phyloP scores from a whole-genome alignment of 2,329 filamentous ascomycete species.

The Zopfia rhizophila region DNA sequence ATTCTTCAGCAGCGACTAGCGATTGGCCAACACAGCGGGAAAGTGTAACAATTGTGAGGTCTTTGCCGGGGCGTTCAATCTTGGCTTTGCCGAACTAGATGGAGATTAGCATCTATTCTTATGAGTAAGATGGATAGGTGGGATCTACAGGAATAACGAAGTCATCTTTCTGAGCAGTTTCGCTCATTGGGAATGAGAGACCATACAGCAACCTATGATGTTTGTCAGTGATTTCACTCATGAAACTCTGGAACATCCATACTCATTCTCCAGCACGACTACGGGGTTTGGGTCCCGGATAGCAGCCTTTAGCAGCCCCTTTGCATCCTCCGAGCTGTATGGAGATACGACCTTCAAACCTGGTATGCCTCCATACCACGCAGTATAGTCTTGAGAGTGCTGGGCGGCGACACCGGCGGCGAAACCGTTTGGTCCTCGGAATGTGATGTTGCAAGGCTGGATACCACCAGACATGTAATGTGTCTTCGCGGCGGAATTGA shows the following conservation, averaged over 20 bases:
- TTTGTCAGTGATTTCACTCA: constrained; percentile 21
- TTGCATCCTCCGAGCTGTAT: constrained; percentile 97
- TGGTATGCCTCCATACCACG: constrained; percentile 98
- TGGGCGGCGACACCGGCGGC: constrained; percentile 94
- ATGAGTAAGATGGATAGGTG: constrained; percentile 1
- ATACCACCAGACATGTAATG: constrained; percentile 99
- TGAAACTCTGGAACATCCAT: constrained; percentile 21
- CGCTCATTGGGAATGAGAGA: constrained; percentile 95
- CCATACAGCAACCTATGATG: constrained; percentile 81
- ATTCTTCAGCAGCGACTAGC: constrained; percentile 84
- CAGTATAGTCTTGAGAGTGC: constrained; percentile 98
- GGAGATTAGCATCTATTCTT: constrained; percentile 5
- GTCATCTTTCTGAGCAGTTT: constrained; percentile 93
- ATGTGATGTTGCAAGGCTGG: constrained; percentile 99
- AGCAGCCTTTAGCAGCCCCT: constrained; percentile 96
- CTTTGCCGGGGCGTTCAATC: constrained; percentile 95
- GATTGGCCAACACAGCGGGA: constrained; percentile 96
- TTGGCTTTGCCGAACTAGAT: constrained; percentile 92
- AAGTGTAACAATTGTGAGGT: constrained; percentile 92
- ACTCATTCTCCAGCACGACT: constrained; percentile 70
- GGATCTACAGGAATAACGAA: constrained; percentile 81
- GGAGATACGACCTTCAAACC: constrained; percentile 96
- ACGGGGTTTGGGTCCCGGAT: constrained; percentile 99
- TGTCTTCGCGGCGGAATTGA: constrained; percentile 99
- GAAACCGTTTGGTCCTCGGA: constrained; percentile 99